Percentiles rank a stretch among this genome's conserved stretches.
These are phyloP conservation scores for Penicillium cinerascens DNA, from an alignment of 495 filamentous ascomycete genomes.

Conservation along the genomic window DNA sequence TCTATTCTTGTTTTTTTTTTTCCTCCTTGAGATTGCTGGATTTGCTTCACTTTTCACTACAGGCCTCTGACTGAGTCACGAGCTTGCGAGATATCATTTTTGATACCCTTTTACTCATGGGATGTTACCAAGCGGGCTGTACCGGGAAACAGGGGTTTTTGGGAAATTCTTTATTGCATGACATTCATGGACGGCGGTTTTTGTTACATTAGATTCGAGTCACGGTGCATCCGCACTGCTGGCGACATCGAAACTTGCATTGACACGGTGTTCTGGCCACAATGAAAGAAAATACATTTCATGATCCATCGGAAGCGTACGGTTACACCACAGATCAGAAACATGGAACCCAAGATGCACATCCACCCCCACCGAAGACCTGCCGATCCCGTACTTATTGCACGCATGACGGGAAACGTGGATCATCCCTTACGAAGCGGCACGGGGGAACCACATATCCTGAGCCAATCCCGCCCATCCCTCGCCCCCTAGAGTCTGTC, in stretches of 20 bases:
- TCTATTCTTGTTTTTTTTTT: slow-evolving; percentile 10
- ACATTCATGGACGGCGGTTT: not conserved
- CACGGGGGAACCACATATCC: not conserved
- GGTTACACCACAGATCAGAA: not conserved
- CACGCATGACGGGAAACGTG: slow-evolving; percentile 25
- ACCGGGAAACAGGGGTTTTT: slow-evolving; percentile 10
- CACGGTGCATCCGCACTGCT: not conserved
- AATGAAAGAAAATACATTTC: not conserved
- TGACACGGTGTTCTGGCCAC: not conserved
- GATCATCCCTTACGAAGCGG: slow-evolving; percentile 16
- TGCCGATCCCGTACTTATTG: slow-evolving; percentile 15
- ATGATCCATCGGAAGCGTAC: too few species aligned
- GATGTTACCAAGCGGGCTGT: slow-evolving; percentile 12
- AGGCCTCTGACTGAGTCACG: not conserved
- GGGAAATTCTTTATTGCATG: slow-evolving; percentile 7
- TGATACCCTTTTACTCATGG: slow-evolving; percentile 29
- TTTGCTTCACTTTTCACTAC: slow-evolving; percentile 7
- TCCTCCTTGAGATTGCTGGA: slow-evolving; percentile 23
- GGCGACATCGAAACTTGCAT: not conserved
- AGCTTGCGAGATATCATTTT: slow-evolving; percentile 20
- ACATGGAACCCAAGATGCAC: not conserved
- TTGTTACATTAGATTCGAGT: not conserved
- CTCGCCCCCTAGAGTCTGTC: not conserved
- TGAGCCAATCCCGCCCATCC: slow-evolving; percentile 3
- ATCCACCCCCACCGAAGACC: slow-evolving; percentile 4